These are phyloP conservation scores for Paracorniculantispora psalliotae DNA, from an alignment of 2,329 filamentous ascomycete genomes.

Conservation along the genomic window DNA sequence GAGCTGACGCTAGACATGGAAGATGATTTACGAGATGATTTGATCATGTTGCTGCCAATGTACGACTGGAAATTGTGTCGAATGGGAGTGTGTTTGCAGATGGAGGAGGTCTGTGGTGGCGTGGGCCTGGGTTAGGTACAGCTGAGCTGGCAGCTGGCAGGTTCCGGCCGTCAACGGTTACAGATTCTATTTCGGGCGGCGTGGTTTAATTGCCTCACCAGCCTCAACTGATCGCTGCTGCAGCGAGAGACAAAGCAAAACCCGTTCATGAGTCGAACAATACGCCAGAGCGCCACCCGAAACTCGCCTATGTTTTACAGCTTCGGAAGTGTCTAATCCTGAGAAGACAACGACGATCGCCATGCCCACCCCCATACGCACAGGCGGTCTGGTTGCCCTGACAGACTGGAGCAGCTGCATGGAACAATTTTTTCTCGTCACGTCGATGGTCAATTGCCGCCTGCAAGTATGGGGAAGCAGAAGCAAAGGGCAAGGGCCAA, in stretches of 20 bases:
- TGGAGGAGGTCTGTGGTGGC: background rate
- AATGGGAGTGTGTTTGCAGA: background rate
- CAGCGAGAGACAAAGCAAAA: background rate
- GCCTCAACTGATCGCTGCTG: background rate
- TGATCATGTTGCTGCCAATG: background rate
- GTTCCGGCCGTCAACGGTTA: background rate
- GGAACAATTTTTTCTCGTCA: background rate
- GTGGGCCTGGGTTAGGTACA: background rate
- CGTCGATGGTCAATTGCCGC: constrained; percentile 9
- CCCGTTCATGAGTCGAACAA: constrained; percentile 8
- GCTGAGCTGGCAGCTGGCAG: background rate
- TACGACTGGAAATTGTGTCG: background rate
- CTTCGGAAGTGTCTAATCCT: constrained; percentile 1
- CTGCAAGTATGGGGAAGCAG: background rate
- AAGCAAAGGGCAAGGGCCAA: background rate
- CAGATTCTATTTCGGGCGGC: background rate
- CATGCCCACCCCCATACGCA: constrained; percentile 11
- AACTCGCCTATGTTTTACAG: constrained; percentile 3
- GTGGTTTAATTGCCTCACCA: constrained; percentile 9
- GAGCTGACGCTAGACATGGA: background rate
- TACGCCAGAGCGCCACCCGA: constrained; percentile 4
- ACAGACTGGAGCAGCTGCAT: background rate
- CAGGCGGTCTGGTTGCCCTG: constrained; percentile 10
- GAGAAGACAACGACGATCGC: constrained; percentile 1
- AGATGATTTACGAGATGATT: background rate